Evolutionary conservation across 2,329 filamentous ascomycete genomes (phyloP).

Genomic region (Balansia obtecta): DNA sequence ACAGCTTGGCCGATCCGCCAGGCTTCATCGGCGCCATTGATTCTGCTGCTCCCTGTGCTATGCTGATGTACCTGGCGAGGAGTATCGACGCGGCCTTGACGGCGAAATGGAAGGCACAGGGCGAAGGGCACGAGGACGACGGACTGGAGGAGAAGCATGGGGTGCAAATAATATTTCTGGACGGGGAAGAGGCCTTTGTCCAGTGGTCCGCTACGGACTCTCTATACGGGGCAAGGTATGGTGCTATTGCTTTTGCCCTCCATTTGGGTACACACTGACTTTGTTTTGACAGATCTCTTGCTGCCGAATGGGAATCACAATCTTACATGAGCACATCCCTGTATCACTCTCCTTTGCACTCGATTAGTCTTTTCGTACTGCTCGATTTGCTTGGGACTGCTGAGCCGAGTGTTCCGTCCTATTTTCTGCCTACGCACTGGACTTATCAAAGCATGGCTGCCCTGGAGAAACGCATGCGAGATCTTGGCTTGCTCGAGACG

Average conservation of each 20-base stretch:
- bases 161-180: conserved; percentile 78
- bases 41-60: conserved; percentile 86
- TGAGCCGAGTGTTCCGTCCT: conserved; percentile 64
- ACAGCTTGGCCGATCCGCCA: conserved; percentile 65
- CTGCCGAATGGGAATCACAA: conserved; percentile 65
- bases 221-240: conserved; percentile 72
- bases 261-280: not conserved
- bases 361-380: conserved; percentile 83
- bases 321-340: conserved; percentile 59
- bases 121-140: conserved; percentile 48
- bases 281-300: conserved; percentile 45
- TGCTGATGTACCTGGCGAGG: conserved; percentile 76
- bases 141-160: conserved; percentile 65
- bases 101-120: conserved; percentile 69
- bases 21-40: conserved; percentile 93
- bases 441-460: conserved; percentile 67
- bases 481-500: conserved; percentile 53
- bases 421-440: conserved; percentile 87
- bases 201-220: conserved; percentile 72
- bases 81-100: conserved; percentile 70
- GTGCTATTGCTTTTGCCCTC: not conserved
- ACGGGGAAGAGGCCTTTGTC: conserved; percentile 88
- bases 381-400: conserved; percentile 72
- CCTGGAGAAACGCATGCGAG: conserved; percentile 62
- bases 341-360: conserved; percentile 60